phyloP scores from a whole-genome alignment of 805 yeast species.

The Lachancea mirantina region DNA sequence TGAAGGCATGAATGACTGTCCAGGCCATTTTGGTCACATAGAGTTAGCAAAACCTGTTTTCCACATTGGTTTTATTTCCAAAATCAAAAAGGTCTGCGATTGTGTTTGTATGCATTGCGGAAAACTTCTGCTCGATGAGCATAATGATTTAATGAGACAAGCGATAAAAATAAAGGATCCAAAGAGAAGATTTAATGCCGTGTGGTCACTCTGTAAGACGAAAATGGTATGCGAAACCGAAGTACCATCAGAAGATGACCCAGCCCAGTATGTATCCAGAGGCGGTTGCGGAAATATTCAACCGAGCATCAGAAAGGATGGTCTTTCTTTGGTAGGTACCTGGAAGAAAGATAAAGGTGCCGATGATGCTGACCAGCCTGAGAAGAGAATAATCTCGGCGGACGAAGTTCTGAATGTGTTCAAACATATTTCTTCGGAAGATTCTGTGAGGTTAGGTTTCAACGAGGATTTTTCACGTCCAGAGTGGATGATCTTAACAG shows the following conservation, averaged over 20 bases:
- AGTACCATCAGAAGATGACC: slow-evolving; percentile 55
- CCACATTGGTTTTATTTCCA: slow-evolving; percentile 91
- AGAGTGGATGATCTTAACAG: slow-evolving; percentile 96
- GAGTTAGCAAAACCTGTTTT: slow-evolving; percentile 98
- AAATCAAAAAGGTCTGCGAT: slow-evolving; percentile 91
- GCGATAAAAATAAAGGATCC: slow-evolving; percentile 88
- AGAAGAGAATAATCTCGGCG: slow-evolving; percentile 80
- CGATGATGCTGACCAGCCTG: slow-evolving; percentile 85
- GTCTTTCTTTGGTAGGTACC: slow-evolving; percentile 93
- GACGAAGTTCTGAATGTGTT: slow-evolving; percentile 86
- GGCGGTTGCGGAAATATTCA: slow-evolving; percentile 99
- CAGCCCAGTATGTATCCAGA: slow-evolving; percentile 49
- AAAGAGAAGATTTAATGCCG: slow-evolving; percentile 92
- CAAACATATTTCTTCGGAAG: slow-evolving; percentile 82
- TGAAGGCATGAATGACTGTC: slow-evolving; percentile 98
- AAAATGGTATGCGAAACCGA: slow-evolving; percentile 96
- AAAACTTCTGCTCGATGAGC: slow-evolving; percentile 79
- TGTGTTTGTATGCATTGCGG: slow-evolving; percentile 99
- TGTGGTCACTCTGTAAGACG: slow-evolving; percentile 86
- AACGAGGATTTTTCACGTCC: slow-evolving; percentile 97
- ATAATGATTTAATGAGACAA: slow-evolving; percentile 62
- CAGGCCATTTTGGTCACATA: slow-evolving; percentile 98
- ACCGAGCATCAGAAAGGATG: slow-evolving; percentile 93
- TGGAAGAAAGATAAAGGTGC: slow-evolving; percentile 82
- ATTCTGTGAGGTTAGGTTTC: slow-evolving; percentile 76